These are phyloP conservation scores for Peronospora destructor DNA, from an alignment of 352 stramenopile species.

Conservation along the genomic window DNA sequence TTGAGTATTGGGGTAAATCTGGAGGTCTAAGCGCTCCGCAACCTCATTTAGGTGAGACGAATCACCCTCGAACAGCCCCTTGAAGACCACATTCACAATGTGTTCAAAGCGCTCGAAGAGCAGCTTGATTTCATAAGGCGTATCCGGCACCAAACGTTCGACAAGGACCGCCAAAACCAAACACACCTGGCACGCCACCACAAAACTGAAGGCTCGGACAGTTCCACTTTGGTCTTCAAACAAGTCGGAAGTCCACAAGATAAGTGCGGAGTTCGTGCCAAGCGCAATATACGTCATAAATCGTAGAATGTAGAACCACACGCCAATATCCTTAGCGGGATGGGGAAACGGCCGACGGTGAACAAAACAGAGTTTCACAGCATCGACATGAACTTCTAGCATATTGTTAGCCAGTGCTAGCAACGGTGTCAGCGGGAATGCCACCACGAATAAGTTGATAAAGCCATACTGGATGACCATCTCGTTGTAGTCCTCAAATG, in stretches of 20 bases:
- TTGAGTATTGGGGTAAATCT: slow-evolving; percentile 64
- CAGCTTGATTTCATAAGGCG: slow-evolving; percentile 45
- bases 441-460: slow-evolving; percentile 91
- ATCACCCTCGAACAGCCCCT: slow-evolving; percentile 58
- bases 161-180: slow-evolving; percentile 58
- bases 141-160: slow-evolving; percentile 50
- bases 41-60: slow-evolving; percentile 63
- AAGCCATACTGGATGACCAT: slow-evolving; percentile 94
- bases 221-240: slow-evolving; percentile 39
- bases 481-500: slow-evolving; percentile 88
- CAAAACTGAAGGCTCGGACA: slow-evolving; percentile 57
- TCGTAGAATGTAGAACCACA: slow-evolving; percentile 86
- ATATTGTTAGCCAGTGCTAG: slow-evolving; percentile 89
- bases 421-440: slow-evolving; percentile 89
- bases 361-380: slow-evolving; percentile 76
- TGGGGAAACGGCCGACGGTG: slow-evolving; percentile 73
- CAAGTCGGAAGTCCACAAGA: slow-evolving; percentile 77
- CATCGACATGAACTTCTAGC: slow-evolving; percentile 87
- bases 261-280: slow-evolving; percentile 70
- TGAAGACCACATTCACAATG: slow-evolving; percentile 74
- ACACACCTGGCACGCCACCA: slow-evolving; percentile 67
- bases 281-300: slow-evolving; percentile 78
- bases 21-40: slow-evolving; percentile 63
- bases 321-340: slow-evolving; percentile 84
- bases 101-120: slow-evolving; percentile 60